A percentile compares a stretch with the other conserved stretches of the same genome.
Evolutionary conservation across 352 stramenopile genomes (phyloP).

Genomic region (Globisporangium echinulatum): DNA sequence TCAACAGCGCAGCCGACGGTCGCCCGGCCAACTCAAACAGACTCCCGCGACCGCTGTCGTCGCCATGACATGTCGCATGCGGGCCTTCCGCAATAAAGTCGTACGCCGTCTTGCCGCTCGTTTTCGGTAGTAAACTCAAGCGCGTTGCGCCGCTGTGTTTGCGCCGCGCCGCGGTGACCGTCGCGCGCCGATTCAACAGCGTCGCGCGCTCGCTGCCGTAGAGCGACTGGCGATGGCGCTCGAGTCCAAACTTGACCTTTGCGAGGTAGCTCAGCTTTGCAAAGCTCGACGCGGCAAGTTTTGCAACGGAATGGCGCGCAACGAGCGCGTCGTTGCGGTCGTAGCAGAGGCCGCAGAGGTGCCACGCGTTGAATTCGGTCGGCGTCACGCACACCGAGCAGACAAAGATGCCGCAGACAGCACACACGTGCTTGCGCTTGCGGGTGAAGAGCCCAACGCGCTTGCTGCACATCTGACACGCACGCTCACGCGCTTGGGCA

Average conservation of each 20-base stretch:
- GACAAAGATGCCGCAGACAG: slow-evolving; percentile 55
- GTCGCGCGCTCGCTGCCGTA: slow-evolving; percentile 12
- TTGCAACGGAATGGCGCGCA: slow-evolving; percentile 44
- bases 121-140: slow-evolving; percentile 13
- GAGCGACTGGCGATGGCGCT: slow-evolving; percentile 14
- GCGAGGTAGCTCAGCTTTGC: slow-evolving; percentile 17
- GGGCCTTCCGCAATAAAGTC: slow-evolving; percentile 12
- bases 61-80: slow-evolving; percentile 2
- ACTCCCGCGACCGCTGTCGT: slow-evolving; percentile 9
- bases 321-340: slow-evolving; percentile 56
- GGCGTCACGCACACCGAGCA: slow-evolving; percentile 50
- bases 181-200: slow-evolving; percentile 15
- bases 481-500: slow-evolving; percentile 34
- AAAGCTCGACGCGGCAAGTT: slow-evolving; percentile 29
- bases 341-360: slow-evolving; percentile 55
- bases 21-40: slow-evolving; percentile 10
- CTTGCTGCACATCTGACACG: slow-evolving; percentile 62
- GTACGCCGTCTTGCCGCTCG: slow-evolving; percentile 16
- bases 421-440: slow-evolving; percentile 59
- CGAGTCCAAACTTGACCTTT: slow-evolving; percentile 18
- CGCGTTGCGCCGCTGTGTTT: slow-evolving; percentile 14
- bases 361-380: slow-evolving; percentile 61
- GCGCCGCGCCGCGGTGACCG: slow-evolving; percentile 5
- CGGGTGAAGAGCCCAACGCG: slow-evolving; percentile 48
- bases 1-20: slow-evolving; percentile 2